Base-by-base conservation (phyloP, 1,139 yeast species). In the Blastobotrys indianensis region DNA sequence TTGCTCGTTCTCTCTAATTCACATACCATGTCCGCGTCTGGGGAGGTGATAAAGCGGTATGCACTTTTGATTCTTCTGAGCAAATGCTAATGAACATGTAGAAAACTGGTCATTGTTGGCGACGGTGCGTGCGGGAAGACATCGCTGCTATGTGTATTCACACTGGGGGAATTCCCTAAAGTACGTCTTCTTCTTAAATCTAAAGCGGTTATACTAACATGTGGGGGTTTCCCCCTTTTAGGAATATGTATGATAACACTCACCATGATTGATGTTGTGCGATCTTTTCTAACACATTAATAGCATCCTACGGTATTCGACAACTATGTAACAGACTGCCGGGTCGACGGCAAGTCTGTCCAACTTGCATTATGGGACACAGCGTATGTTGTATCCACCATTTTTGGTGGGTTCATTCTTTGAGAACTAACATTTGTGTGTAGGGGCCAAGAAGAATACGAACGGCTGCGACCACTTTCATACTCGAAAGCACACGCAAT, bases 71-170 rank as follows among this genome's bases (percentile, higher is more conserved):
- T 11, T 15, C 15, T 13, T 6, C 4, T 8, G 9, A 6, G 35
- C 7, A 20, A 35, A 16, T 8, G 16, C 42, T n/a, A 28, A 9
- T 4, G n/a, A 17, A 7, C 6, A 25, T 2, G 32, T 37, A 73
- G 95, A 58, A 88, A 88, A 63, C 70, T 88, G 42, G 96, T 88
- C 45, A 88, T 88, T 41, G 95, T 88, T 13, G 97, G 97, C 28
- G 97, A 88, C 65, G 97, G 97, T 47, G 95, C 95, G 8, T 87
- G 96, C 66, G 97, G 97, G 28, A 88, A 88, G 65, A 88, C 97
- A 0, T 87, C 96, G 2, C 70, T 88, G 32, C 71, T 88, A n/a
- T 85, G 88, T 59, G 96, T 88, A 15, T 88, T 87, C 69, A 86
- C 97, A 0, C 67, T 87, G 25, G 96, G 96, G 0, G 94, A 86